These are phyloP conservation scores for Kodamaea neixiangensis DNA, from an alignment of 805 yeast species.

Conservation along the genomic window DNA sequence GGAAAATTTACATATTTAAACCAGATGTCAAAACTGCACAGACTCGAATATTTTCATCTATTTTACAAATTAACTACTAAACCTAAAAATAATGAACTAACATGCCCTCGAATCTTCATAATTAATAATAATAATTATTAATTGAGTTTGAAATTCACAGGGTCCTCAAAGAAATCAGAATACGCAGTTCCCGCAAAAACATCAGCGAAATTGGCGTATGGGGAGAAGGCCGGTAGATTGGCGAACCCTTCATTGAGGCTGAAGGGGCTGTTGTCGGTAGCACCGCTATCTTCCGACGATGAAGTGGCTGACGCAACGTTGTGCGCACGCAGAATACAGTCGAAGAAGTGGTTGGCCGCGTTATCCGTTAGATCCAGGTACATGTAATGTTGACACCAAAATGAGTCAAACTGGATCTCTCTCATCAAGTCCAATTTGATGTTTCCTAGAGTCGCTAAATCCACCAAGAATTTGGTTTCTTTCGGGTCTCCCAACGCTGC, in stretches of 20 bases:
- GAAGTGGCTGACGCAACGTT: neutral
- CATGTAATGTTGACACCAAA: constrained; percentile 14
- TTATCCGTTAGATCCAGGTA: constrained; percentile 1
- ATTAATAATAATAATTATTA: neutral
- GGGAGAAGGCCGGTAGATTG: constrained; percentile 5
- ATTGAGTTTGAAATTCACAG: neutral
- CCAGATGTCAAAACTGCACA: neutral
- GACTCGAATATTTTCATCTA: neutral
- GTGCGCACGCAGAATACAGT: constrained; percentile 1
- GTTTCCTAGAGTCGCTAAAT: neutral
- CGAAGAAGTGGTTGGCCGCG: neutral
- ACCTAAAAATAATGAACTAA: neutral
- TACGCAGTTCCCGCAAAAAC: neutral
- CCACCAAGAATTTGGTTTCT: neutral
- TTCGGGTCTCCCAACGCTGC: neutral
- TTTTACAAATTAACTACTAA: neutral
- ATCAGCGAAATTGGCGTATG: constrained; percentile 6
- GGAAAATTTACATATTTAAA: neutral
- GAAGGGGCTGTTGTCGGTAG: constrained; percentile 1
- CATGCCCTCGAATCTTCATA: neutral
- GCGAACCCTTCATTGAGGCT: neutral
- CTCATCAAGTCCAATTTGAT: constrained; percentile 4
- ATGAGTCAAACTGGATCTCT: constrained; percentile 12
- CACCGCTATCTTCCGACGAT: neutral
- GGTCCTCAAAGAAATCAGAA: constrained; percentile 7